Evolutionary conservation across 345 rosid species (phyloP).

Genomic region (Passiflora organensis): DNA sequence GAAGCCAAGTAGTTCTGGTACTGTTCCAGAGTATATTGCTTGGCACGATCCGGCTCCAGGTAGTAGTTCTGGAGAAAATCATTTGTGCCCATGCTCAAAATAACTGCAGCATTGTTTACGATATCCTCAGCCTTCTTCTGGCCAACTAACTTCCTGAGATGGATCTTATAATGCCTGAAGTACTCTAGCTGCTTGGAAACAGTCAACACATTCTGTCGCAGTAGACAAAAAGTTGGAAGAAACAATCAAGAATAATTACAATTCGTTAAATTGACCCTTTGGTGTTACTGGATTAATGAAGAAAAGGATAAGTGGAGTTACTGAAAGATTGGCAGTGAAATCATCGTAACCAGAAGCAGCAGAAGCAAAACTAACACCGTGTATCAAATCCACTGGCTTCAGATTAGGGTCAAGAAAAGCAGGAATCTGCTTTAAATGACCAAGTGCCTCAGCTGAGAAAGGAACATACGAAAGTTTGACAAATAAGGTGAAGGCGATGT

Average conservation of each 20-base stretch:
- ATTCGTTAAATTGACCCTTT: too few relatives aligned
- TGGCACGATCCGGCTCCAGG: slow-evolving; percentile 58
- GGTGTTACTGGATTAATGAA: too few relatives aligned
- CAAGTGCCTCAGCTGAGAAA: slow-evolving; percentile 58
- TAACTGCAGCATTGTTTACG: slow-evolving; percentile 38
- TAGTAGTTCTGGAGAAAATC: slow-evolving; percentile 79
- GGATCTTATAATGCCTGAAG: slow-evolving; percentile 62
- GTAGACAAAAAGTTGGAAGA: neutral
- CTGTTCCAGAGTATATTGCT: slow-evolving; percentile 44
- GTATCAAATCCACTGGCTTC: slow-evolving; percentile 40
- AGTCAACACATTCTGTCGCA: slow-evolving; percentile 54
- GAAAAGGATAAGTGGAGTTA: too few relatives aligned
- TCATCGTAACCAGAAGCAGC: slow-evolving; percentile 92
- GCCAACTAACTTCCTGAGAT: slow-evolving; percentile 50
- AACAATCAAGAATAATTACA: neutral
- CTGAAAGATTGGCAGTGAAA: slow-evolving; percentile 75
- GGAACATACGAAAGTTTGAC: neutral
- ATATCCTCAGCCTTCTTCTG: slow-evolving; percentile 39
- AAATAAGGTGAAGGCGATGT: too few relatives aligned
- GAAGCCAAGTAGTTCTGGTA: slow-evolving; percentile 53
- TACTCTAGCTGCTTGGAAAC: slow-evolving; percentile 53
- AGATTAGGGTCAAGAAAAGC: slow-evolving; percentile 61
- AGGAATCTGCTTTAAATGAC: slow-evolving; percentile 48
- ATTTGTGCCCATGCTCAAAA: slow-evolving; percentile 77
- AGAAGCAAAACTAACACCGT: slow-evolving; percentile 87